Evolutionary conservation across 164 flowering plant species (phyloP).

Genomic region (Magnolia officinalis): DNA sequence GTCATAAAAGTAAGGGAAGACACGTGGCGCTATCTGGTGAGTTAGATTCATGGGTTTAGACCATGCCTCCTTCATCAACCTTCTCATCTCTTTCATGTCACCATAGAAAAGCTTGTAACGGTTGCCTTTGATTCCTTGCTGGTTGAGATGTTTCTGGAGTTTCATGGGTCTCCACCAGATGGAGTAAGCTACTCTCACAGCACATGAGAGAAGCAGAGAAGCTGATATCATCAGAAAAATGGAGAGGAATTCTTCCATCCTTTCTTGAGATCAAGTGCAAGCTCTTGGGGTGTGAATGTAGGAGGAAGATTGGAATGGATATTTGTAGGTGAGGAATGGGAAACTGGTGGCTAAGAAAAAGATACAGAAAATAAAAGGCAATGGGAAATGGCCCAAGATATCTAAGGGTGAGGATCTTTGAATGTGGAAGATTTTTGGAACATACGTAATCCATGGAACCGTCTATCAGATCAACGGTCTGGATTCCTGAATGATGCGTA

Average conservation of each 20-base stretch:
- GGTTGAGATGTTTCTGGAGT: slow-evolving; percentile 28
- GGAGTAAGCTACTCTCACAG: background rate
- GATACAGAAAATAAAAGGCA: too few relatives aligned
- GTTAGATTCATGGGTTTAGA: slow-evolving; percentile 37
- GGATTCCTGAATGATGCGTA: too few relatives aligned
- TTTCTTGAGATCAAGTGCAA: background rate
- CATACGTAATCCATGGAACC: too few relatives aligned
- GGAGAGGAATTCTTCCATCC: slow-evolving; percentile 3
- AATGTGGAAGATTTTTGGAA: too few relatives aligned
- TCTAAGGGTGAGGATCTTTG: too few relatives aligned
- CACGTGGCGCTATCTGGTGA: slow-evolving; percentile 36
- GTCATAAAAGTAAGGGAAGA: slow-evolving; percentile 23
- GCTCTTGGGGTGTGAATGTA: background rate
- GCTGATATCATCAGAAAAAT: background rate
- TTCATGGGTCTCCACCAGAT: slow-evolving; percentile 52
- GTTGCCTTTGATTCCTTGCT: slow-evolving; percentile 42
- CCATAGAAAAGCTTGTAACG: slow-evolving; percentile 37
- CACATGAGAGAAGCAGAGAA: background rate
- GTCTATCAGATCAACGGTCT: too few relatives aligned
- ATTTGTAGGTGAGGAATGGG: too few relatives aligned
- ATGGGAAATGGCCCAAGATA: too few relatives aligned
- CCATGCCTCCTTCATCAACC: slow-evolving; percentile 27
- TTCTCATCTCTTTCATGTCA: slow-evolving; percentile 30
- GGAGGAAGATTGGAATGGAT: background rate
- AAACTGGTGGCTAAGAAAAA: too few relatives aligned